Evolutionary conservation across 1,284 basidiomycete species (phyloP).

Genomic region (Fomitopsis schrenkii): DNA sequence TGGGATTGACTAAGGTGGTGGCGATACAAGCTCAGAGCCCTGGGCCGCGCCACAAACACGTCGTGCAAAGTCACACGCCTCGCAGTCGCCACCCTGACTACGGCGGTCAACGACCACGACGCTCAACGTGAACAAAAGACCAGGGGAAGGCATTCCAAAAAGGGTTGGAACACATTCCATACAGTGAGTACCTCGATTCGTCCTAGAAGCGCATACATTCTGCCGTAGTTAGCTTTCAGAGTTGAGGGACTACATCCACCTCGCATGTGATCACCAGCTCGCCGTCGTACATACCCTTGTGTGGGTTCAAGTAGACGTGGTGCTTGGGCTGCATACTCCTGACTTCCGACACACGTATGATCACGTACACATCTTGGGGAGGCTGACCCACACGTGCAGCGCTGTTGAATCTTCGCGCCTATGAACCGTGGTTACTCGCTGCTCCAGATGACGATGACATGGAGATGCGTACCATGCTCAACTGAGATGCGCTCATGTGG

Average conservation of each 20-base stretch:
- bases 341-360: background rate
- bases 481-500: background rate
- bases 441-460: background rate
- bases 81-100: too few relatives aligned
- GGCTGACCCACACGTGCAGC: background rate
- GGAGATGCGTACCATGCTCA: background rate
- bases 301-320: background rate
- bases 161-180: too few relatives aligned
- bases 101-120: too few relatives aligned
- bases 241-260: background rate
- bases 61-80: too few relatives aligned
- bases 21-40: too few relatives aligned
- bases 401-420: background rate
- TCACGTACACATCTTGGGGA: background rate
- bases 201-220: background rate
- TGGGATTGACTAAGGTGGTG: too few relatives aligned
- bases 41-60: too few relatives aligned
- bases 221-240: background rate
- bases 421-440: background rate
- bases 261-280: background rate
- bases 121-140: too few relatives aligned
- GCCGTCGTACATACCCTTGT: background rate
- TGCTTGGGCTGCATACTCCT: background rate
- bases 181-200: too few relatives aligned
- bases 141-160: too few relatives aligned